phyloP scores from a whole-genome alignment of 441 rosid genomes.

The Erodium texanum region DNA sequence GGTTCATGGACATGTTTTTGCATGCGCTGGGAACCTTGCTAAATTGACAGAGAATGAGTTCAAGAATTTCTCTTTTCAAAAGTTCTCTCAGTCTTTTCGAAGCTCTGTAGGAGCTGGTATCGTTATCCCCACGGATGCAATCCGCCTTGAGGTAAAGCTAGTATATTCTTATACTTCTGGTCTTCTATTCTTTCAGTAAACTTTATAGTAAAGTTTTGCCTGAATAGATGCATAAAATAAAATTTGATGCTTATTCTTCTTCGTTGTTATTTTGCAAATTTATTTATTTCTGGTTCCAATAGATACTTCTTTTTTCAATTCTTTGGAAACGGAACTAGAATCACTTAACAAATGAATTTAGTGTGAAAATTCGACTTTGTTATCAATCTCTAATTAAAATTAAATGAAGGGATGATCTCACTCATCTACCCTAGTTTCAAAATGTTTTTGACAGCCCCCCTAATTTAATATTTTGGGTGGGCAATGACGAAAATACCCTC shows the following conservation, averaged over 20 bases:
- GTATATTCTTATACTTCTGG: conserved; percentile 8
- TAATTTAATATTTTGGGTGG: too few species aligned
- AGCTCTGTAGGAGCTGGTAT: conserved; percentile 77
- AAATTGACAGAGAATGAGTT: conserved; percentile 62
- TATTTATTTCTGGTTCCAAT: background rate
- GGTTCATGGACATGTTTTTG: conserved; percentile 74
- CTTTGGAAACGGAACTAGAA: too few species aligned
- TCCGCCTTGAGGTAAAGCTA: conserved; percentile 71
- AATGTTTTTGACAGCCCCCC: too few species aligned
- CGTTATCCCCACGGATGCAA: conserved; percentile 59
- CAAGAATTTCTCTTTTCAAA: conserved; percentile 37
- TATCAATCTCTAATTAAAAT: background rate
- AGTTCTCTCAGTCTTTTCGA: conserved; percentile 49
- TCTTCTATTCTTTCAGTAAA: background rate
- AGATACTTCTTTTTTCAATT: too few species aligned
- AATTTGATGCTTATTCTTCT: background rate
- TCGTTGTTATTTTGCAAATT: background rate
- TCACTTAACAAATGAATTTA: background rate
- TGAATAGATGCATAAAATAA: background rate
- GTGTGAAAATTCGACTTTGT: background rate
- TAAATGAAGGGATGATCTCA: background rate
- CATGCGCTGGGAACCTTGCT: conserved; percentile 67
- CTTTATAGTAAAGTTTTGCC: background rate
- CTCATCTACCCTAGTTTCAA: too few species aligned
- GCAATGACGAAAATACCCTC: too few species aligned